Percentiles rank a stretch among this genome's conserved stretches.
phyloP scores from a whole-genome alignment of 768 basidiomycete species.

The Imleria badia region DNA sequence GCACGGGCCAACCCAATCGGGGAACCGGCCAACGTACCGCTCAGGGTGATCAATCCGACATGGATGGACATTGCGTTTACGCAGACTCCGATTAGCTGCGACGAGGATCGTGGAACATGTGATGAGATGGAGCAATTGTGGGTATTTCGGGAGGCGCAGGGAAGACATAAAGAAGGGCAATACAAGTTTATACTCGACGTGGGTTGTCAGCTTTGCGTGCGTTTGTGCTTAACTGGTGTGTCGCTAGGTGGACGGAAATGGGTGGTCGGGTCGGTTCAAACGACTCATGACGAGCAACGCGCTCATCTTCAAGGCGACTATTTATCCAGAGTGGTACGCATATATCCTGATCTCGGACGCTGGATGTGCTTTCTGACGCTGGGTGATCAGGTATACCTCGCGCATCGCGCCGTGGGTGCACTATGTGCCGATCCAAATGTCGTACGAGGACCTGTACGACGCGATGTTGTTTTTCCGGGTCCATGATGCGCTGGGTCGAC shows the following conservation, averaged over 20 bases:
- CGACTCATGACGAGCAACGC: too few relatives aligned
- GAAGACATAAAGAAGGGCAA: conserved; percentile 45
- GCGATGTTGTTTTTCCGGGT: conserved; percentile 69
- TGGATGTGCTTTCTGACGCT: background rate
- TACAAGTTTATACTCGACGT: conserved; percentile 66
- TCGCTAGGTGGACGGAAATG: conserved; percentile 57
- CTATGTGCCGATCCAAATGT: conserved; percentile 67
- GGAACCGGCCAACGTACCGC: conserved; percentile 31
- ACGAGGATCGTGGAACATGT: conserved; percentile 35
- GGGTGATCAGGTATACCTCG: conserved; percentile 60
- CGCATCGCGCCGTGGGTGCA: conserved; percentile 69
- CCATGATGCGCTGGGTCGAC: conserved; percentile 58
- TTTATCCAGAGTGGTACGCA: conserved; percentile 70
- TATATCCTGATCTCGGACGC: too few relatives aligned
- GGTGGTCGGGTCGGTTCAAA: too few relatives aligned
- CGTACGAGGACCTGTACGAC: conserved; percentile 69
- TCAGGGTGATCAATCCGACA: conserved; percentile 47
- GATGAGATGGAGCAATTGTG: conserved; percentile 44
- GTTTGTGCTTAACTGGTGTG: background rate
- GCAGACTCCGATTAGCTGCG: conserved; percentile 45
- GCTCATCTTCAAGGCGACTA: too few relatives aligned
- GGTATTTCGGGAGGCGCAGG: conserved; percentile 48
- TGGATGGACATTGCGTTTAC: conserved; percentile 63
- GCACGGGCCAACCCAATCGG: conserved; percentile 40
- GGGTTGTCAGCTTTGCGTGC: conserved; percentile 22